A percentile compares a stretch with the other conserved stretches of the same genome.
Conservation (phyloP, 73 alveolate genomes). For the Tetrahymena thermophila region DNA sequence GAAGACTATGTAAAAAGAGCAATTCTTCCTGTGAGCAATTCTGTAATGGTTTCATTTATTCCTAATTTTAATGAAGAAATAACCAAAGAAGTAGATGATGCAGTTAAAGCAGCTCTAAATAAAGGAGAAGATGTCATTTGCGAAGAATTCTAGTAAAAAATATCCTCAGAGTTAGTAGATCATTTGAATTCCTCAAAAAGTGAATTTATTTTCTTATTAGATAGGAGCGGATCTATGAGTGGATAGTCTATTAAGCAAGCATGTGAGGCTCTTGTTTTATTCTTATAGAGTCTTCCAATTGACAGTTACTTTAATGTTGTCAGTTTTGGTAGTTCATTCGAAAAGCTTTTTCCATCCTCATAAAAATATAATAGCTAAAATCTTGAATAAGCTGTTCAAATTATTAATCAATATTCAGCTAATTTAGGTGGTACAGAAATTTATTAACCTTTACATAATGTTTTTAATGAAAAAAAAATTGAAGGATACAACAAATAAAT, state of each 20-base stretch:
- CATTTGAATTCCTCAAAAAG: background rate
- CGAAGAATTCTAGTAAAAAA: background rate
- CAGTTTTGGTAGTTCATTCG: constrained; percentile 48
- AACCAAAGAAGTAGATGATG: background rate
- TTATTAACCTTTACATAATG: constrained; percentile 51
- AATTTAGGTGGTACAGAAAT: constrained; percentile 90
- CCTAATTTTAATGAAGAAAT: background rate
- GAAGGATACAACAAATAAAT: background rate
- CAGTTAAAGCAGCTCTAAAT: background rate
- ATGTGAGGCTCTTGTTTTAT: constrained; percentile 48
- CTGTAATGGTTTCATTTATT: background rate
- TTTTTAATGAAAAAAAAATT: background rate
- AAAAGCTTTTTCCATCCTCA: background rate
- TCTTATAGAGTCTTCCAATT: constrained; percentile 62
- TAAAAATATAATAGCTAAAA: background rate
- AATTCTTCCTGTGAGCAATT: background rate
- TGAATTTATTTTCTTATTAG: constrained; percentile 63
- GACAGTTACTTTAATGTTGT: constrained; percentile 60
- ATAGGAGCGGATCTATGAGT: constrained; percentile 80
- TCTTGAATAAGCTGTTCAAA: background rate
- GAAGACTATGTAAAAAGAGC: background rate
- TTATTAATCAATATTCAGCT: background rate
- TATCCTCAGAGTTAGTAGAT: background rate
- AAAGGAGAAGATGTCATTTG: background rate
- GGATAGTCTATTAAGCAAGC: constrained; percentile 60